Evolutionary conservation across 2,329 filamentous ascomycete genomes (phyloP).

Genomic region (Colletotrichum chlorophyti): DNA sequence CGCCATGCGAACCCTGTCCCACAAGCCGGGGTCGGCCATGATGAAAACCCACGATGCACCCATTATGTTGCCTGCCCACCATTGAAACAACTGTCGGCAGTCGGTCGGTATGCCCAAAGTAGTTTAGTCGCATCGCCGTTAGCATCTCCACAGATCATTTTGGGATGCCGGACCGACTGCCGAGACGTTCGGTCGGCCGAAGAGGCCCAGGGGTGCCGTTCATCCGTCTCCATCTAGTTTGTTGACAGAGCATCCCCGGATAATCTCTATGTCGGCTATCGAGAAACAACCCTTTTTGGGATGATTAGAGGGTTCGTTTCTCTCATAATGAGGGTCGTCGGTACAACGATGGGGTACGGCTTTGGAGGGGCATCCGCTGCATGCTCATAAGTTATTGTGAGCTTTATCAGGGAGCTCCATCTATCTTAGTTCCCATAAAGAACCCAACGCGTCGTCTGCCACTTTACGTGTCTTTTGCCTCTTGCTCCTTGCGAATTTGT

Average conservation of each 20-base stretch:
- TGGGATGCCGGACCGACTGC: constrained; percentile 18
- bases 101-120: constrained; percentile 18
- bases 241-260: neutral
- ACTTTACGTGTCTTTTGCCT: neutral
- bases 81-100: neutral
- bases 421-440: neutral
- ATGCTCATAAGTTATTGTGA: neutral
- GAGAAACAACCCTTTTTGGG: neutral
- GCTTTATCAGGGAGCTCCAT: neutral
- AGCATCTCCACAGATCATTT: neutral
- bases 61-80: neutral
- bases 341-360: neutral
- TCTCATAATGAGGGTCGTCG: neutral
- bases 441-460: neutral
- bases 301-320: neutral
- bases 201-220: neutral
- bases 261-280: neutral
- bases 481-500: too few species aligned
- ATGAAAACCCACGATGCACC: neutral
- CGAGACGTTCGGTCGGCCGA: neutral
- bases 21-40: neutral
- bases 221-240: neutral
- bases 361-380: neutral
- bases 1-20: neutral
- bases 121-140: neutral